phyloP scores from a whole-genome alignment of 164 flowering plant genomes.

The Chimonanthus praecox region DNA sequence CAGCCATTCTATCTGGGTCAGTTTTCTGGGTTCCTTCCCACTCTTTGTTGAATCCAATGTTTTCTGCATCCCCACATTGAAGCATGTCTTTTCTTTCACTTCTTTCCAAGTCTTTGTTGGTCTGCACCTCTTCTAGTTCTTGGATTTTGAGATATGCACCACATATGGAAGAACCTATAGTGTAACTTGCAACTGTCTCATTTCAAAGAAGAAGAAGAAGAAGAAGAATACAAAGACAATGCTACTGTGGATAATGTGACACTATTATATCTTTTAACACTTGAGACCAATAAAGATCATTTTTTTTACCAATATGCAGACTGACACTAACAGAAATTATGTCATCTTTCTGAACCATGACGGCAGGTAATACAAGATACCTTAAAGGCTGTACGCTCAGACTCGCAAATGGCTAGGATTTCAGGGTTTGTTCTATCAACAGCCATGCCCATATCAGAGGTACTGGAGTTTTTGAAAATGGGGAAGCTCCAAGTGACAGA shows the following conservation, averaged over 20 bases:
- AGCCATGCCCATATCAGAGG: slow-evolving; percentile 70
- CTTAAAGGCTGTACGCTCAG: slow-evolving; percentile 53
- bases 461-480: slow-evolving; percentile 44
- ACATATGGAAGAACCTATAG: too few species aligned
- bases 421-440: slow-evolving; percentile 76
- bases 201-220: too few species aligned
- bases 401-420: slow-evolving; percentile 42
- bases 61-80: too few species aligned
- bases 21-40: too few species aligned
- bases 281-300: not conserved
- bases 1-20: too few species aligned
- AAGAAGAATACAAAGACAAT: not conserved
- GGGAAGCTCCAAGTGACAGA: slow-evolving; percentile 58
- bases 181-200: too few species aligned
- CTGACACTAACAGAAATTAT: not conserved
- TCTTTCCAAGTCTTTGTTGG: too few species aligned
- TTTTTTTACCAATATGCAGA: not conserved
- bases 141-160: too few species aligned
- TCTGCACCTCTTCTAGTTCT: too few species aligned
- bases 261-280: not conserved
- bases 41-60: too few species aligned
- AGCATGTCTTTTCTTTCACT: too few species aligned
- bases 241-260: not conserved
- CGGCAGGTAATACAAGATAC: slow-evolving; percentile 43
- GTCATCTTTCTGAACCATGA: not conserved